phyloP scores from a whole-genome alignment of 1,139 yeast species.

The Eremothecium coryli region DNA sequence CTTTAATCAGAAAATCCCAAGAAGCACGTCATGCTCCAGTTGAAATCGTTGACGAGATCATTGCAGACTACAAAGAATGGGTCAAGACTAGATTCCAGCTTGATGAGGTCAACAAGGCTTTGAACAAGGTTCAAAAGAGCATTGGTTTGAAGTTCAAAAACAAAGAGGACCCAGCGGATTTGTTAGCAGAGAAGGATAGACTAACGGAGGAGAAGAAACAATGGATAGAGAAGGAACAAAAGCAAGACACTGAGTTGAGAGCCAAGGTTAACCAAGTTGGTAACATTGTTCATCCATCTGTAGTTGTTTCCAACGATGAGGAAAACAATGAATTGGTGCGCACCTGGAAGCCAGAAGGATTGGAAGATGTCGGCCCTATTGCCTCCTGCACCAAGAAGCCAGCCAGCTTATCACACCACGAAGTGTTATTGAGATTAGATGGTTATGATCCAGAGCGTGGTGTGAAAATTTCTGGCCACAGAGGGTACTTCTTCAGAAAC shows the following conservation, averaged over 20 bases:
- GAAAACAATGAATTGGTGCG: slow-evolving; percentile 81
- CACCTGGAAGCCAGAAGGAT: slow-evolving; percentile 73
- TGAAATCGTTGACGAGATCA: slow-evolving; percentile 91
- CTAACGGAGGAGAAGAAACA: slow-evolving; percentile 61
- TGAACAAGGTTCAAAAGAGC: slow-evolving; percentile 82
- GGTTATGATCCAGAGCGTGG: slow-evolving; percentile 99
- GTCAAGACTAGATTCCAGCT: slow-evolving; percentile 83
- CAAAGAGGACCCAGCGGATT: slow-evolving; percentile 86
- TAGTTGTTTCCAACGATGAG: slow-evolving; percentile 80
- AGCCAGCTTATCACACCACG: slow-evolving; percentile 89
- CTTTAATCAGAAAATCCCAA: slow-evolving; percentile 76
- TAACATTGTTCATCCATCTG: slow-evolving; percentile 86
- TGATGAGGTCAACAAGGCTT: slow-evolving; percentile 79
- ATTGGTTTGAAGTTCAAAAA: slow-evolving; percentile 88
- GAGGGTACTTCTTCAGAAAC: slow-evolving; percentile 93
- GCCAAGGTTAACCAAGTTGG: slow-evolving; percentile 83
- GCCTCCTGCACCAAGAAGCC: slow-evolving; percentile 69
- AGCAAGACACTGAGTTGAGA: slow-evolving; percentile 67
- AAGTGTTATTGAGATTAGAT: slow-evolving; percentile 83
- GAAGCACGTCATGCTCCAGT: slow-evolving; percentile 91
- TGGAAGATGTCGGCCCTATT: slow-evolving; percentile 45
- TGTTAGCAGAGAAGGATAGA: slow-evolving; percentile 70
- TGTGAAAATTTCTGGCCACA: slow-evolving; percentile 93
- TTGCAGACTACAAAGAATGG: slow-evolving; percentile 86
- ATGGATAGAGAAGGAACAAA: slow-evolving; percentile 59